Conservation (phyloP, 352 stramenopile species). For the Paralagenidium karlingii region DNA sequence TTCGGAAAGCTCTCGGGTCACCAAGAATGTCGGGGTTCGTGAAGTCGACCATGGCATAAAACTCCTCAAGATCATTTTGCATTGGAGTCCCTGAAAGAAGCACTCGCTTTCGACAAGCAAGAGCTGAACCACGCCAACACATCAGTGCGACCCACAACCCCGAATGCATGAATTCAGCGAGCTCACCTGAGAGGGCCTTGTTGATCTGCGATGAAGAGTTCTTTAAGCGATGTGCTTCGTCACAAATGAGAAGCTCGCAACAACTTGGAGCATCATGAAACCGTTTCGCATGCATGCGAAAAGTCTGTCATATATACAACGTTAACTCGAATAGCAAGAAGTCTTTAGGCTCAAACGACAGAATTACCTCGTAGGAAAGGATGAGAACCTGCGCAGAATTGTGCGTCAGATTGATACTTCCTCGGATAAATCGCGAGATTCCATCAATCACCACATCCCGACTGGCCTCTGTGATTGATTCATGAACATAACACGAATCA, state of each 20-base stretch:
- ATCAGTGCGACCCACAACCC: background rate
- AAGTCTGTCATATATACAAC: constrained; percentile 41
- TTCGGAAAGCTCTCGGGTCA: constrained; percentile 85
- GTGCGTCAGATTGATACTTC: constrained; percentile 5
- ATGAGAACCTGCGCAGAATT: constrained; percentile 65
- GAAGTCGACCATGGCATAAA: constrained; percentile 95
- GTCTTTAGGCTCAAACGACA: background rate
- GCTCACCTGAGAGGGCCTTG: constrained; percentile 51
- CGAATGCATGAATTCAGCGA: background rate
- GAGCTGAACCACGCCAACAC: constrained; percentile 11
- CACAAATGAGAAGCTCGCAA: constrained; percentile 96
- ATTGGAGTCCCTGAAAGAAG: constrained; percentile 96
- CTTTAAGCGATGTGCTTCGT: constrained; percentile 98
- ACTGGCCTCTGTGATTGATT: constrained; percentile 57
- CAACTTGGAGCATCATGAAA: constrained; percentile 76
- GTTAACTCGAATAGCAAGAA: background rate
- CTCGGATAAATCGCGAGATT: constrained; percentile 64
- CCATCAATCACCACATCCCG: constrained; percentile 70
- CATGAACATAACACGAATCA: background rate
- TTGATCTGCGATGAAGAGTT: constrained; percentile 94
- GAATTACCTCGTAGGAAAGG: constrained; percentile 86
- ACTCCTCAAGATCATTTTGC: constrained; percentile 98
- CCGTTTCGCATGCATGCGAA: constrained; percentile 86
- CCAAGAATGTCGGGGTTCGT: constrained; percentile 80
- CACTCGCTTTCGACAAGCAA: constrained; percentile 87